Evolutionary conservation across 1,284 basidiomycete species (phyloP), one percentile per base, ranked within the genome.

Genomic region (Microbotryum lychnidis-dioicae): DNA sequence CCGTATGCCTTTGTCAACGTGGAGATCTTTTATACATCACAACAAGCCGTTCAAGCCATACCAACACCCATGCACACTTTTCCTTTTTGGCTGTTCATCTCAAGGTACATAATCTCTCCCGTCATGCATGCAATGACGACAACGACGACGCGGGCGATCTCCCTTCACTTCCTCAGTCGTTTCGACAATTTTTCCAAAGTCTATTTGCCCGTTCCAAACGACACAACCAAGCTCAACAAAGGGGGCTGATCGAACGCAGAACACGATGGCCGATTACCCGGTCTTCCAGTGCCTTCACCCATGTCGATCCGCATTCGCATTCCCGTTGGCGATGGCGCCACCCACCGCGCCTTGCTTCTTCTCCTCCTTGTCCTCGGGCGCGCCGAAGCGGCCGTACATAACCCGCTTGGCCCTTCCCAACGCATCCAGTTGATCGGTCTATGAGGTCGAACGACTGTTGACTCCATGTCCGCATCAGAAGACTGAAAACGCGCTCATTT

Each of bases 101-200:
- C 37, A 10, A 16, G 12, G 37, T 18, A 42, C 37, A 42, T 42
- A 18, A 14, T 31, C 0, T 42, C 37, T 42, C 37, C 14, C 37
- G 12, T 42, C 37, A 42, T 42, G 37, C 14, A 18, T 42, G 37
- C 37, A 42, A 12, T 42, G 27, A 42, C 37, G 37, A 42, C 12
- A 14, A 42, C 37, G 37, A 42, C 12, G 14, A 42, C 21, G 46
- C 23, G 27, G 10, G 29, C 21, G 9, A 29, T 1, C 21, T 47
- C 25, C 16, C 23, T 50, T 56, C 61, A 64, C 55, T 64, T 58
- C 54, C 64, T 61, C 86, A 89, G 89, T 42, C 87, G 78, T 74
- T 89, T 89, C 79, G 89, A 89, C 79, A 89, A 90, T 21, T 87
- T 82, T 73, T 88, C 86, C 87, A 89, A 87, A 59, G 87, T 86